Conservation (phyloP, 2,329 filamentous ascomycete genomes). For the Hymenoscyphus salicellus region DNA sequence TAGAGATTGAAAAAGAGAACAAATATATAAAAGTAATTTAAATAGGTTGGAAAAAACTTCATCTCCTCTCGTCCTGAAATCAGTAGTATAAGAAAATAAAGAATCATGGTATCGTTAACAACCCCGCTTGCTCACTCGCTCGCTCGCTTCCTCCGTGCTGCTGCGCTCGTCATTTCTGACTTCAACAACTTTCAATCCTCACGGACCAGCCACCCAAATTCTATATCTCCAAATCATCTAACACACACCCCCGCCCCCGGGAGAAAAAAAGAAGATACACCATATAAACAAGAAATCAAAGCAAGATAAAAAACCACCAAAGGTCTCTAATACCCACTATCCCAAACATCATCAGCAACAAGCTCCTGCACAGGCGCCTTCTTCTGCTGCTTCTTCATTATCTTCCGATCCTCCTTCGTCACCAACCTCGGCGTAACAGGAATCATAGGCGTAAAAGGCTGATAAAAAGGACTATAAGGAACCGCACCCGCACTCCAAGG, state of each 20-base stretch:
- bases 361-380: slow-evolving; percentile 61
- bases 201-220: neutral
- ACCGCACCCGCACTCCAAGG: slow-evolving; percentile 60
- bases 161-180: neutral
- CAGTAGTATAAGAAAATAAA: neutral
- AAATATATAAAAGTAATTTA: neutral
- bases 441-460: slow-evolving; percentile 72
- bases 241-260: neutral
- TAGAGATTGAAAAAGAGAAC: neutral
- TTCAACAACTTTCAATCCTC: neutral
- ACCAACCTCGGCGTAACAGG: slow-evolving; percentile 75
- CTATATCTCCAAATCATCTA: neutral
- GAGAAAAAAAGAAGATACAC: neutral
- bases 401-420: slow-evolving; percentile 67
- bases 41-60: neutral
- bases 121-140: neutral
- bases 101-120: slow-evolving; percentile 5
- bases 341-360: slow-evolving; percentile 66
- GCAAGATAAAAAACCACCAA: neutral
- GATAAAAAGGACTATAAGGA: slow-evolving; percentile 70
- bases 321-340: slow-evolving; percentile 35
- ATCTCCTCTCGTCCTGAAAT: too few species aligned
- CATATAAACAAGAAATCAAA: neutral
- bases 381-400: slow-evolving; percentile 61
- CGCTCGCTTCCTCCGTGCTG: too few species aligned